Evolutionary conservation across 805 yeast species (phyloP), one percentile per base, ranked within the genome.

Genomic region (Candida cerambycidarum): DNA sequence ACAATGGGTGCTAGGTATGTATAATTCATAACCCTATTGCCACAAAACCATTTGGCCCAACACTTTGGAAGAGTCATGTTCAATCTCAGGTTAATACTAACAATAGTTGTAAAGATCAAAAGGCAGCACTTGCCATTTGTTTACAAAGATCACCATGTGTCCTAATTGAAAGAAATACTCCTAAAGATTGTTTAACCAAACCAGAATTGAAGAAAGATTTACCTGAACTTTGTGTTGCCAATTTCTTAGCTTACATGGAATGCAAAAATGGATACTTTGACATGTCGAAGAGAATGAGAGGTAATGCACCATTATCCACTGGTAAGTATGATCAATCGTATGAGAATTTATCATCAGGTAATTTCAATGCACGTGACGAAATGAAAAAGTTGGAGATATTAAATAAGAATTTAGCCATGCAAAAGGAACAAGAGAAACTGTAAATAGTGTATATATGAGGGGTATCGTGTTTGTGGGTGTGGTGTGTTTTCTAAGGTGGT

Each of bases 91-190:
- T 21, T n/a, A 27, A 12, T 36, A 36, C 39, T 36, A 38, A 27
- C 41, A 21, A 7, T 15, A 89, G 96, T 73, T 92, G 99, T 63
- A 84, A 86, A 57, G 99, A 92, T 63, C 95, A 92, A 59, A 80
- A 90, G 57, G 89, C 80, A 54, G 96, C 95, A n/a, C 87, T 93
- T 44, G 98, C 98, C 8, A 82, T 92, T 15, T 92, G 99, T 61
- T 75, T 92, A 38, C 99, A 92, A 62, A 78, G 97, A 57, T 89
- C 97, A 4, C 98, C 98, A 12, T 92, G 99, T 63, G 99, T 92
- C 39, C 74, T 92, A 69, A 76, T 92, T 16, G 87, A 93, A 48
- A 75, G 99, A 51, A 76, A 93, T 63, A 87, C 87, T 1, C 98
- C 98, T 2, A 83, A 88, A 48, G 83, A 89, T 45, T 92, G 99